These are phyloP conservation scores for Magnaporthales sp. DNA, from an alignment of 2,329 filamentous ascomycete genomes.

Conservation along the genomic window DNA sequence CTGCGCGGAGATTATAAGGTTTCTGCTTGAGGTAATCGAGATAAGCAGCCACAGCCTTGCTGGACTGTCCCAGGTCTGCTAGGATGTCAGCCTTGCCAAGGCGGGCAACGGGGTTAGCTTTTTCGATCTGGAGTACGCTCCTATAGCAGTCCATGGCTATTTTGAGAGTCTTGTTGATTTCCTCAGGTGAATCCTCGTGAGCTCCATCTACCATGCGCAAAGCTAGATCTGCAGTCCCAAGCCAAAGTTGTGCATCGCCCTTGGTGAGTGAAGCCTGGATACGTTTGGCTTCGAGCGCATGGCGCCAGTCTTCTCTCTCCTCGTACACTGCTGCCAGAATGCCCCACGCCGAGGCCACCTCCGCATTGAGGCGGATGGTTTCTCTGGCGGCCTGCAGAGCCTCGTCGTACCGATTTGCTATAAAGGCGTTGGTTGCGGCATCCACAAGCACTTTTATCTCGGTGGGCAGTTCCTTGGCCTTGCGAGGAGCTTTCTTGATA, in stretches of 20 bases:
- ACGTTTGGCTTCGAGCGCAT: conserved; percentile 50
- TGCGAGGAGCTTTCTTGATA: conserved; percentile 37
- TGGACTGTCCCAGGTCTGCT: conserved; percentile 44
- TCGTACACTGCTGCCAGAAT: conserved; percentile 52
- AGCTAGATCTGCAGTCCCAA: conserved; percentile 48
- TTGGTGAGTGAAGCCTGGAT: conserved; percentile 55
- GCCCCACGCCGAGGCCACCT: conserved; percentile 58
- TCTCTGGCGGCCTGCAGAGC: conserved; percentile 52
- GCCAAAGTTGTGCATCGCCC: conserved; percentile 51
- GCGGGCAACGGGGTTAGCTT: conserved; percentile 46
- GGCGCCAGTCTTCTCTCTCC: conserved; percentile 47
- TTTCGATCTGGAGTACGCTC: conserved; percentile 48
- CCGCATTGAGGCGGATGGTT: conserved; percentile 59
- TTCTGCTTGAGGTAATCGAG: conserved; percentile 41
- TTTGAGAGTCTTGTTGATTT: conserved; percentile 29
- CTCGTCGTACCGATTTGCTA: conserved; percentile 50
- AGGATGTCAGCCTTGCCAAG: conserved; percentile 51
- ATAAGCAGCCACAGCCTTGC: conserved; percentile 48
- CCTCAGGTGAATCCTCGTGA: conserved; percentile 29
- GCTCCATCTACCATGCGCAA: conserved; percentile 37
- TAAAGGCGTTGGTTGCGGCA: conserved; percentile 59
- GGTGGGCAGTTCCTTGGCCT: conserved; percentile 58
- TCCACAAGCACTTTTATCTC: conserved; percentile 63
- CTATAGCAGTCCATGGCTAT: conserved; percentile 52
- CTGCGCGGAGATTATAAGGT: conserved; percentile 44